phyloP scores from a whole-genome alignment of 257 asterid species.

The Solanum clarkiae region DNA sequence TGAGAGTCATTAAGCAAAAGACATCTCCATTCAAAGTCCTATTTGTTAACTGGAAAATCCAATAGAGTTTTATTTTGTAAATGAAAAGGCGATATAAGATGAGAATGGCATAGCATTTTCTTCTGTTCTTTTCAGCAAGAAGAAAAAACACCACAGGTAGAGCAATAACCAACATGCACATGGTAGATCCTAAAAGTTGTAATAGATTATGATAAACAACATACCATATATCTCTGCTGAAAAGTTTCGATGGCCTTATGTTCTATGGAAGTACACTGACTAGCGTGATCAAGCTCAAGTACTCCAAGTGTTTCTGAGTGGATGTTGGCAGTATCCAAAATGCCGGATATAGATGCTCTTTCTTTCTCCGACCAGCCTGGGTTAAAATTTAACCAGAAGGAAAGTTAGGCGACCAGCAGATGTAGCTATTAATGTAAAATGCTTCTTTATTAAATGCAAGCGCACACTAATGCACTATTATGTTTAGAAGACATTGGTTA shows the following conservation, averaged over 20 bases:
- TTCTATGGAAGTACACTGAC: conserved; percentile 38
- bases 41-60: not conserved
- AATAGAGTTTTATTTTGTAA: not conserved
- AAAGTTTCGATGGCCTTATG: conserved; percentile 48
- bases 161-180: not conserved
- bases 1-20: conserved; percentile 11
- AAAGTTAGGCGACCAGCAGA: not conserved
- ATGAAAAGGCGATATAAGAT: not conserved
- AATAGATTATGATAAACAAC: not conserved
- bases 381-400: not conserved
- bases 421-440: not conserved
- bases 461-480: not conserved
- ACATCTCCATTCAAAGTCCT: not conserved
- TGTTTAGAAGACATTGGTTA: not conserved
- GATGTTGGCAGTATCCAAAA: conserved; percentile 29
- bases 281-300: conserved; percentile 43
- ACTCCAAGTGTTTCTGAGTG: conserved; percentile 42
- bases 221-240: conserved; percentile 52
- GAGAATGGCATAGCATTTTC: not conserved
- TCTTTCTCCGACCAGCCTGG: conserved; percentile 59
- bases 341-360: conserved; percentile 32
- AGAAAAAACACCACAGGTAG: not conserved
- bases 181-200: not conserved
- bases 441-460: not conserved
- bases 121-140: not conserved